phyloP scores from a whole-genome alignment of 1,284 basidiomycete species.

The Tilletiaria anomala region DNA sequence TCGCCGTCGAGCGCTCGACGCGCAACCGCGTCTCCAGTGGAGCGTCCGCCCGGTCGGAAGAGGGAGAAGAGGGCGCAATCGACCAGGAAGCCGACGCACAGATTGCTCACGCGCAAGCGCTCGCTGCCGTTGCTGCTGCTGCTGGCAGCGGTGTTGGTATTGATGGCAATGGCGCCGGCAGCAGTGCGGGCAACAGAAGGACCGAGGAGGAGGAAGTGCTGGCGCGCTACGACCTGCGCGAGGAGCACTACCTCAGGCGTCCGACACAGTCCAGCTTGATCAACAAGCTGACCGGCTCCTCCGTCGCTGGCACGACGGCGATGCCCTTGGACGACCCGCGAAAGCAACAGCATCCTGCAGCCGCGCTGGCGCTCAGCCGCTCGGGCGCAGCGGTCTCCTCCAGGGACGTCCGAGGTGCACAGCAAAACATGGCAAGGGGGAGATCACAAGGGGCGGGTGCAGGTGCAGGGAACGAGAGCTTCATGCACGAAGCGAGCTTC shows the following conservation, averaged over 20 bases:
- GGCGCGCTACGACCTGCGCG: no score
- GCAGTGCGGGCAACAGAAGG: background rate
- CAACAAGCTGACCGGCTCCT: background rate
- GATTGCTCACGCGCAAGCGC: no score
- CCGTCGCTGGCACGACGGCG: background rate
- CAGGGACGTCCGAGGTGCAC: background rate
- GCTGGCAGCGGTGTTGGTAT: no score
- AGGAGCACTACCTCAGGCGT: no score
- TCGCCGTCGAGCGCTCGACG: background rate
- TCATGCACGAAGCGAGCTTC: conserved; percentile 33
- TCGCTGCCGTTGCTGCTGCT: no score
- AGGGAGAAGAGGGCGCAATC: background rate
- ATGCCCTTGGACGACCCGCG: background rate
- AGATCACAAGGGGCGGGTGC: no score
- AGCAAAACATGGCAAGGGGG: background rate
- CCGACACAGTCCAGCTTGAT: no score
- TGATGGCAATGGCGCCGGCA: background rate
- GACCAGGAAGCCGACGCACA: background rate
- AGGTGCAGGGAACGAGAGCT: no score
- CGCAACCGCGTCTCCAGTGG: background rate
- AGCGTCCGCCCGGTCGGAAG: background rate
- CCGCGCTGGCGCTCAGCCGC: background rate
- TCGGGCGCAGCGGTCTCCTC: background rate
- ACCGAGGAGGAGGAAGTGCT: no score
- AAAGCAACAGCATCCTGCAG: background rate